Conservation (phyloP, 2,329 filamentous ascomycete species). For the Xylariaceae sp. region DNA sequence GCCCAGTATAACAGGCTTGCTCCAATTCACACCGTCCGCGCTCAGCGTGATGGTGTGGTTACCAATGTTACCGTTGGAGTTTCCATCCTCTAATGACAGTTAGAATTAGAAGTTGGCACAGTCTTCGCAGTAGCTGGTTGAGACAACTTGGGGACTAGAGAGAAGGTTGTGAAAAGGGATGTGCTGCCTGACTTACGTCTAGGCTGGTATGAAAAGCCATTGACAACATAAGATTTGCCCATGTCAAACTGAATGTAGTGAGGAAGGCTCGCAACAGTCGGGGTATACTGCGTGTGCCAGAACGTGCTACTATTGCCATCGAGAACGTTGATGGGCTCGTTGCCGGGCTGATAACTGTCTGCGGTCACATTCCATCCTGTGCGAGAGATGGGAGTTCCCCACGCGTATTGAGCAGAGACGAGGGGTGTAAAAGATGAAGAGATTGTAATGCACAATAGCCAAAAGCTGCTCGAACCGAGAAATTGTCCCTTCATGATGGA, state of each 20-base stretch:
- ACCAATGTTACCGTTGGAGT: conserved; percentile 27
- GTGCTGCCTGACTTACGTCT: conserved; percentile 16
- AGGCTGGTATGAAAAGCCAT: conserved; percentile 30
- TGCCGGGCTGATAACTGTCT: conserved; percentile 26
- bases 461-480: too few species aligned
- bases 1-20: conserved; percentile 26
- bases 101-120: too few species aligned
- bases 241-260: conserved; percentile 33
- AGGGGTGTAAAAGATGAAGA: too few species aligned
- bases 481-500: too few species aligned
- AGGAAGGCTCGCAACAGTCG: conserved; percentile 18
- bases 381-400: conserved; percentile 19
- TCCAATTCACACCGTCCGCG: conserved; percentile 26
- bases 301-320: conserved; percentile 28
- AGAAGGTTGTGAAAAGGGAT: not conserved
- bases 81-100: conserved; percentile 20
- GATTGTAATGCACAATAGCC: too few species aligned
- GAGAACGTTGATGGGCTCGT: conserved; percentile 28
- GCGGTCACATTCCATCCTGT: conserved; percentile 28
- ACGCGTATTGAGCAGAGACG: conserved; percentile 17
- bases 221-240: conserved; percentile 24
- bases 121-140: not conserved
- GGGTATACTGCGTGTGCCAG: conserved; percentile 27
- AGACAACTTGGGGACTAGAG: not conserved
- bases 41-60: conserved; percentile 29